Evolutionary conservation across 1,139 yeast genomes (phyloP), one percentile per base, ranked within the genome.

Genomic region (Williopsis jadinii): DNA sequence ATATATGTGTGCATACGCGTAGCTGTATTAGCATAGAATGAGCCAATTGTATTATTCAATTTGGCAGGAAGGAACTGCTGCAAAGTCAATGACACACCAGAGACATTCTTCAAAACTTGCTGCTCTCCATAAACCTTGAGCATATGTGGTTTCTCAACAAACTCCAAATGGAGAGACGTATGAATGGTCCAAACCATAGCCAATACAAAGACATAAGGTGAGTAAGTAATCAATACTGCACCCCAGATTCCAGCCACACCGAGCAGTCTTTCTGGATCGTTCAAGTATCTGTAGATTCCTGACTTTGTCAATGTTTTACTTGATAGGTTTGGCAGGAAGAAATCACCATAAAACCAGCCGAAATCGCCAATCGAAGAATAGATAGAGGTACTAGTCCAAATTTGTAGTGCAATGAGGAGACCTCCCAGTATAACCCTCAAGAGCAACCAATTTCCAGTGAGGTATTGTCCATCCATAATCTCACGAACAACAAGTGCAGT

Each of bases 301-400:
- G 87, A 85, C 50, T 83, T 83, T 2, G 92, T 80, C 51, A 86
- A 68, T 26, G 59, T 55, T 37, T 60, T 54, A 1, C 55, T 54
- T 36, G 75, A 70, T 34, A 66, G 61, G 29, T 77, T 67, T 30
- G 85, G 81, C 50, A 84, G 69, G 60, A 85, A 85, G 62, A 85
- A 85, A 59, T 85, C 95, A 44, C 95, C 95, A 58, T 83, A 85
- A 56, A 84, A 85, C 95, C 95, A 85, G 12, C 95, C 95, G 60
- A 82, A 84, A 49, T 83, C 84, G 4, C 94, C 94, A 51, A 85
- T 77, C 49, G 86, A 81, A 42, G 78, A 78, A 50, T 80, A 72
- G 34, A 85, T 84, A 13, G 88, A 84, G 31, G 70, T 58, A 51
- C 84, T 79, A 33, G 88, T 83, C 85, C 90, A 80, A 27, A 74